Evolutionary conservation across 371 early-diverging fungal genomes (phyloP).

Genomic region (Capillidium rhysosporum): DNA sequence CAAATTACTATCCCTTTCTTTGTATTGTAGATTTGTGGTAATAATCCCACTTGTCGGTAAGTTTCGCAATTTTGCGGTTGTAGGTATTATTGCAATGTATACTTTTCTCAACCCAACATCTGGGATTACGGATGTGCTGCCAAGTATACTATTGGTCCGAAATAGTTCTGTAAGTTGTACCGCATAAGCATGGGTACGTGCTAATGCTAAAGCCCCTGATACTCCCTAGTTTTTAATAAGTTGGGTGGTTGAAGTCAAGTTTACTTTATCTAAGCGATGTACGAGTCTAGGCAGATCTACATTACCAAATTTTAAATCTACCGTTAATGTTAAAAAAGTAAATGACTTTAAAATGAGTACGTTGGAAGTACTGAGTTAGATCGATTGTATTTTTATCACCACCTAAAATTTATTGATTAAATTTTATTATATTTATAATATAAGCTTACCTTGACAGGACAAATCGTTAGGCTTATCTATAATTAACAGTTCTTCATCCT

Average conservation of each 20-base stretch:
- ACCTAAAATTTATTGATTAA: neutral
- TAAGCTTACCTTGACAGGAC: neutral
- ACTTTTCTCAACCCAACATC: neutral
- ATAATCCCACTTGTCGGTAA: neutral
- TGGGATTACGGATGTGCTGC: neutral
- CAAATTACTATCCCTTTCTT: neutral
- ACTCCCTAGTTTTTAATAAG: neutral
- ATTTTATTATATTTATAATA: neutral
- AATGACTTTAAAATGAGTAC: neutral
- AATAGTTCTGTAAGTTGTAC: neutral
- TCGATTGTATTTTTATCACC: neutral
- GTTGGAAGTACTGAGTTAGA: neutral
- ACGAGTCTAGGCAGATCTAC: neutral
- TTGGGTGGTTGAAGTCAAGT: neutral
- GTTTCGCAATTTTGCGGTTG: neutral
- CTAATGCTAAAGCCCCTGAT: slow-evolving; percentile 1
- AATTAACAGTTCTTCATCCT: neutral
- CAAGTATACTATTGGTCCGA: neutral
- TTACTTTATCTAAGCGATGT: slow-evolving; percentile 1
- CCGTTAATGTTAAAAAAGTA: too few relatives aligned
- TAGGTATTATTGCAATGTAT: neutral
- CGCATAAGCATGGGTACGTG: neutral
- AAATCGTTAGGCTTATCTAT: neutral
- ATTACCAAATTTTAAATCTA: neutral
- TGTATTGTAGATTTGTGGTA: neutral